Evolutionary conservation across 495 filamentous ascomycete species (phyloP).

Genomic region (Penicillium goetzii): DNA sequence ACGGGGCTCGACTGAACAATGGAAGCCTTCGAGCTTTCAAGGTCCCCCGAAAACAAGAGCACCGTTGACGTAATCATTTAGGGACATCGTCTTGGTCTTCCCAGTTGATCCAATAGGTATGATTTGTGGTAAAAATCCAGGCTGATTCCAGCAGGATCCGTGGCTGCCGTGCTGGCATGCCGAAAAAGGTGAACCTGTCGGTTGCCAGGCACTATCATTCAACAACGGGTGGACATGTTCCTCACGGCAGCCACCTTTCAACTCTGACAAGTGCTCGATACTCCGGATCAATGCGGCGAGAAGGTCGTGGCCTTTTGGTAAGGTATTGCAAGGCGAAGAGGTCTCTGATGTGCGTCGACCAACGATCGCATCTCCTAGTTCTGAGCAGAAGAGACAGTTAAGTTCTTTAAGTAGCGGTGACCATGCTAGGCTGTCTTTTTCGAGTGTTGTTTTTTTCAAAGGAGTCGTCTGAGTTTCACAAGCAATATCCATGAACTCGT

Average conservation of each 20-base stretch:
- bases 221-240: background rate
- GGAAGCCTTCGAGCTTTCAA: background rate
- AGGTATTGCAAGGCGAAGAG: conserved; percentile 12
- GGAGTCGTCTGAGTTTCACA: conserved; percentile 8
- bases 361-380: conserved; percentile 5
- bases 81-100: background rate
- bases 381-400: conserved; percentile 11
- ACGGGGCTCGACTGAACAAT: background rate
- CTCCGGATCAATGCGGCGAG: conserved; percentile 15
- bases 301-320: conserved; percentile 10
- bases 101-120: background rate
- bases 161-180: conserved; percentile 5
- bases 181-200: conserved; percentile 3
- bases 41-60: background rate
- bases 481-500: conserved; percentile 23
- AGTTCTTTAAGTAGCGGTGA: conserved; percentile 2
- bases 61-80: background rate
- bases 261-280: conserved; percentile 3
- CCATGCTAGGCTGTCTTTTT: conserved; percentile 14
- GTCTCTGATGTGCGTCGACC: background rate
- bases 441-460: conserved; percentile 7
- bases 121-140: conserved; percentile 6
- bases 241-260: background rate
- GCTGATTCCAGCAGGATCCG: conserved; percentile 12
- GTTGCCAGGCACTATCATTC: conserved; percentile 3